Base-by-base conservation (phyloP, 1,284 basidiomycete genomes). In the Ceratobasidium sp. region DNA sequence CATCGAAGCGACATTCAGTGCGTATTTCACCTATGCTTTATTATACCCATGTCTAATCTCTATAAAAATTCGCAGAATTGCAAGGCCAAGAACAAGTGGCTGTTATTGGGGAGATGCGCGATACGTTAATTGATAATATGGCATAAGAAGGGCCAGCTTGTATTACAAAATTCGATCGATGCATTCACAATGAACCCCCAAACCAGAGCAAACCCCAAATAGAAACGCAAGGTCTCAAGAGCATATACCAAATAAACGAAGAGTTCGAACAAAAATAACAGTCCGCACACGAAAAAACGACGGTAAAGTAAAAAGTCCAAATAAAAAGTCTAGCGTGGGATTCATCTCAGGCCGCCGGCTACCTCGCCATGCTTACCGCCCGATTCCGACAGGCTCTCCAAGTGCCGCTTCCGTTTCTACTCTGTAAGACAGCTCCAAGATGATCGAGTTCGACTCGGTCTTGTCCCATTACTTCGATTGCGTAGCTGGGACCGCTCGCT, bases 1-100 rank as follows among this genome's bases (percentile, higher is more conserved):
- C 65, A 98, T 99, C 79, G 98, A 99, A 83, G 96, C 96, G 47
- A 89, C 96, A 47, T 99, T 99, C 89, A 97, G 95, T 95, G 79
- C 80, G 93, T 87, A 47, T 33, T 44, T 51, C 33, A 69, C 27
- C 36, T 50, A 50, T 41, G 6, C 36, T 27, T 14, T 24, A 47
- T 41, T 31, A 22, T 31, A 44, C 22, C 62, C 22, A 15, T 17
- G 11, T 45, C 53, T 69, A 57, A 69, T 22, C n/a, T 1, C 9
- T 31, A 27, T 50, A 27, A 27, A n/a, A 9, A 17, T 66, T n/a
- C 11, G 36, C 84, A 96, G 94, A 95, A 84, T 87, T 97, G 64
- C 94, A 96, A 88, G 95, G 95, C 73, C 94, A 95, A 80, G 91
- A 90, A 73, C 91, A 91, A 19, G 89, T 90, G 54, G 95, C 95